Evolutionary conservation across 2,329 filamentous ascomycete species (phyloP).

Genomic region (Epichloe uncinata): DNA sequence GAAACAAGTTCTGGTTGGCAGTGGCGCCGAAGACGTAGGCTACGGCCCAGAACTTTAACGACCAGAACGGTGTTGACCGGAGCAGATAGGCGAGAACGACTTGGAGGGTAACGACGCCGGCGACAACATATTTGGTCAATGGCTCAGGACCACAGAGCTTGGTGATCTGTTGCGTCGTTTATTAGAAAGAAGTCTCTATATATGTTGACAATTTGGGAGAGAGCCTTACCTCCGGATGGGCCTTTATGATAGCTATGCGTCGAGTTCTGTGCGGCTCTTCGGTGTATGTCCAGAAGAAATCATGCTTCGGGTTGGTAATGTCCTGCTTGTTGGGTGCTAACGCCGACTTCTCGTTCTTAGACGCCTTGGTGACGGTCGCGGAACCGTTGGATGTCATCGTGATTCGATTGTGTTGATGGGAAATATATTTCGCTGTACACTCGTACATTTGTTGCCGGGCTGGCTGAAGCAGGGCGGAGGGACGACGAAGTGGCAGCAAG

Average conservation of each 20-base stretch:
- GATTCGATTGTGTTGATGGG: not conserved
- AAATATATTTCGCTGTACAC: not conserved
- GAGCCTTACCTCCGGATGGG: slow-evolving; percentile 68
- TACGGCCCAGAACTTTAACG: slow-evolving; percentile 71
- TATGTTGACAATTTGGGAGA: slow-evolving; percentile 9
- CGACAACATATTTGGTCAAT: slow-evolving; percentile 85
- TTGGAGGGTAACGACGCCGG: slow-evolving; percentile 72
- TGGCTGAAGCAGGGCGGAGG: not conserved
- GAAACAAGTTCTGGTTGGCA: slow-evolving; percentile 95
- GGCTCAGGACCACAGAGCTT: slow-evolving; percentile 96
- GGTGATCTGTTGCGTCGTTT: slow-evolving; percentile 49
- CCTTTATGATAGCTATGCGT: slow-evolving; percentile 90
- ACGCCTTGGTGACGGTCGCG: slow-evolving; percentile 20
- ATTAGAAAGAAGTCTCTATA: not conserved
- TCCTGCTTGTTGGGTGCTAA: slow-evolving; percentile 10
- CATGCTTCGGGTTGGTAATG: slow-evolving; percentile 18
- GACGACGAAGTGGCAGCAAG: not conserved
- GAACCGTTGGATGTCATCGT: slow-evolving; percentile 18
- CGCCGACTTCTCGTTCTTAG: slow-evolving; percentile 13
- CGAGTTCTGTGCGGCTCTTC: slow-evolving; percentile 92
- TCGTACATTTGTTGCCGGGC: not conserved
- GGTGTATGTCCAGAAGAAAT: slow-evolving; percentile 98
- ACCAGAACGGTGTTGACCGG: slow-evolving; percentile 64
- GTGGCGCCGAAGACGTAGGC: slow-evolving; percentile 90
- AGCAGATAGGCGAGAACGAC: slow-evolving; percentile 65